Evolutionary conservation across 192 early-diverging fungal species (phyloP), one percentile per base, ranked within the genome.

Genomic region (Polychytrium aggregatum): DNA sequence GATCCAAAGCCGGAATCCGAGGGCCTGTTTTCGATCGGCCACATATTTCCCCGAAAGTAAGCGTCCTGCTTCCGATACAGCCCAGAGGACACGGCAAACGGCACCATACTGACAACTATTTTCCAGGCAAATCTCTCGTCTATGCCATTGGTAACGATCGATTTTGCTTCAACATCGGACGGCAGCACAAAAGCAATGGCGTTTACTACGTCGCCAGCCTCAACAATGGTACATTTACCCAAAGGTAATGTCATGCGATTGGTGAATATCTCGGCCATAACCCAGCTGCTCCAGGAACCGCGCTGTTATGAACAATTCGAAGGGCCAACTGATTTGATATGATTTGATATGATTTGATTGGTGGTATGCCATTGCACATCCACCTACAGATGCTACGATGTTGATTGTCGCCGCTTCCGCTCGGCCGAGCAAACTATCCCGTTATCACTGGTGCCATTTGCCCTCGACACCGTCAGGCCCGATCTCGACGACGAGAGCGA

Each of bases 141-240:
- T 53, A 47, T 13, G 13, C 20, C 29, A 34, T 60, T 5, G 34
- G 43, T 30, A 45, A 45, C n/a, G 33, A 53, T 39, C 44, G 56
- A 27, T 62, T 35, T 48, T 62, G 60, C 44, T 53, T 37, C 46
- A 53, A 55, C 31, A 28, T 62, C 41, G 22, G 28, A 10, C 33
- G 60, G 3, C 35, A 62, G 4, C 60, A 62, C 29, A 59, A 59
- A 29, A 45, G 40, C 21, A 62, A 62, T 36, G 56, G 56, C 14
- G 51, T 63, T 30, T 62, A 62, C 42, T 62, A 59, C 31, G 27
- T 60, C 10, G 52, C 43, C 1, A 52, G 62, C n/a, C 34, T 59
- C 11, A 31, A 42, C 14, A 34, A 24, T 3, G 45, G 48, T 14
- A 22, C 37, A 5, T 61, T 34, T 33, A 38, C 18, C 9, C 59